Evolutionary conservation across 495 filamentous ascomycete genomes (phyloP).

Genomic region (Aspergillus avenaceus): DNA sequence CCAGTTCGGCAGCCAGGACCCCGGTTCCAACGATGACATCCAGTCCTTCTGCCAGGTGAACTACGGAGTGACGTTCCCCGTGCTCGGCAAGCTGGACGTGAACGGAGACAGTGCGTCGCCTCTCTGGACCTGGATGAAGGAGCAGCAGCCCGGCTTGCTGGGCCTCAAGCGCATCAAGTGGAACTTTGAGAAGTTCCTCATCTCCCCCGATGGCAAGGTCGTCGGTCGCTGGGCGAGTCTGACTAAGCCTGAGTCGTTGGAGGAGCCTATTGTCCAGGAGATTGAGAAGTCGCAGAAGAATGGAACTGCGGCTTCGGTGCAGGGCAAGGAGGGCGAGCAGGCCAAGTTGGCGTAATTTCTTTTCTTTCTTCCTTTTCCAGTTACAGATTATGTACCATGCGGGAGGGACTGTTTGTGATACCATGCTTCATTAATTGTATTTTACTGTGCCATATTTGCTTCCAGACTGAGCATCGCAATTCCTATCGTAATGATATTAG

Average conservation of each 20-base stretch:
- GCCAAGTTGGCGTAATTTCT: constrained; percentile 13
- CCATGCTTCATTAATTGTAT: constrained; percentile 9
- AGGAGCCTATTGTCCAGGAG: constrained; percentile 70
- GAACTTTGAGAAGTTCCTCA: constrained; percentile 97
- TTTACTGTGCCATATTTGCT: not conserved
- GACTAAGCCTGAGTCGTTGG: constrained; percentile 78
- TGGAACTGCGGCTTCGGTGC: constrained; percentile 27
- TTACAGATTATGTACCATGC: no score
- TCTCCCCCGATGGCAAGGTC: constrained; percentile 81
- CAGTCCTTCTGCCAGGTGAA: constrained; percentile 89
- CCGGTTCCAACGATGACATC: constrained; percentile 84
- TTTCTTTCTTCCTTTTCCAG: no score
- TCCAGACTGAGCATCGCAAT: constrained; percentile 10
- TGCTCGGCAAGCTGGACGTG: constrained; percentile 88
- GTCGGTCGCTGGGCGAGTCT: constrained; percentile 76
- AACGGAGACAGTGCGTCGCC: constrained; percentile 82
- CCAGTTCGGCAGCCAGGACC: constrained; percentile 91
- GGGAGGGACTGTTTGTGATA: constrained; percentile 3
- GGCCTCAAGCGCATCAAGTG: constrained; percentile 90
- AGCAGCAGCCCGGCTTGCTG: constrained; percentile 72
- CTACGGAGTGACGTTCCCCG: constrained; percentile 92
- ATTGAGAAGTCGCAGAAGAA: constrained; percentile 49
- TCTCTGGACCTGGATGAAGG: constrained; percentile 85
- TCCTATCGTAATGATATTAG: no score
- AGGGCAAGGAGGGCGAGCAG: constrained; percentile 16